Conservation (phyloP, 2,329 filamentous ascomycete genomes). For the Penicillium thymicola region DNA sequence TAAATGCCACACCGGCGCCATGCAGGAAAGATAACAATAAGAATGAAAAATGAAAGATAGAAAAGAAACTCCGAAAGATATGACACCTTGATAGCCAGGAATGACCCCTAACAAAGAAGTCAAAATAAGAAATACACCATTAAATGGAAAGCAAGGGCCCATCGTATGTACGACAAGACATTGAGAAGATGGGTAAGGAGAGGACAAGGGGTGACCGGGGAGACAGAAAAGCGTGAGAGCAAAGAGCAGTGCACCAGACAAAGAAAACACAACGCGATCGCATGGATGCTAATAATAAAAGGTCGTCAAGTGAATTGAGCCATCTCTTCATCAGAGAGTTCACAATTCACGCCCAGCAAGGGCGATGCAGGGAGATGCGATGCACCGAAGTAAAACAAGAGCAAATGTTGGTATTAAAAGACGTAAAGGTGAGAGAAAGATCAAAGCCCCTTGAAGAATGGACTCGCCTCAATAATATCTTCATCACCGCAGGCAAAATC, state of each 20-base stretch:
- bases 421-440: neutral
- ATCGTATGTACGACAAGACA: neutral
- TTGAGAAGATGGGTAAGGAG: neutral
- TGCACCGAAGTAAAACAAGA: neutral
- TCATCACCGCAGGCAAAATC: conserved; percentile 88
- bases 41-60: neutral
- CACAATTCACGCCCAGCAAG: neutral
- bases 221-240: neutral
- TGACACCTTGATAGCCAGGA: neutral
- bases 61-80: neutral
- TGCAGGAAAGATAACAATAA: neutral
- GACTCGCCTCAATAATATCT: conserved; percentile 72
- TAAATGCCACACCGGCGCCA: conserved; percentile 1
- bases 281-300: conserved; percentile 1
- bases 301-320: neutral
- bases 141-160: neutral
- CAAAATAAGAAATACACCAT: neutral
- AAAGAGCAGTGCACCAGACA: neutral
- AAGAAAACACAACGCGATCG: neutral
- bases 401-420: neutral
- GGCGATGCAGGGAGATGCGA: neutral
- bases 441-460: conserved; percentile 64
- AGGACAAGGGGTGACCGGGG: neutral
- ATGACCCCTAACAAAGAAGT: neutral
- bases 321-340: neutral